A percentile compares a stretch with the other conserved stretches of the same genome.
Conservation (phyloP, 768 basidiomycete species). For the Suillus fuscotomentosus region DNA sequence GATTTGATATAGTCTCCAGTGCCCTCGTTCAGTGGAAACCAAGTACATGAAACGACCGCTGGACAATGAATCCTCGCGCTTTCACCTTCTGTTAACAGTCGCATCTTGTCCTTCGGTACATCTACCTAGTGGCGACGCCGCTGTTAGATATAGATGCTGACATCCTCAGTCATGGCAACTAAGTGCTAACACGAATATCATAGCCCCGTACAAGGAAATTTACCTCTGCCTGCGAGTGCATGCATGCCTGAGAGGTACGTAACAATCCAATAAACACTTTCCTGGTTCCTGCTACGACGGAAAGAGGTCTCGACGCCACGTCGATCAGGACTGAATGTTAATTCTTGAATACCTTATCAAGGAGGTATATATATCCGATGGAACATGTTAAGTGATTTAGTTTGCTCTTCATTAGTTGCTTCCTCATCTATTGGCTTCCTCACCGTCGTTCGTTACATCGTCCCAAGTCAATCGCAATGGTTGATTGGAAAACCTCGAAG, state of each 20-base stretch:
- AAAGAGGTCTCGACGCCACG: not conserved
- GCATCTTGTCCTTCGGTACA: not conserved
- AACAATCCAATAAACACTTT: not conserved
- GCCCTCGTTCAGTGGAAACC: not conserved
- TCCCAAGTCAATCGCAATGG: slow-evolving; percentile 17
- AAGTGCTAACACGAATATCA: not conserved
- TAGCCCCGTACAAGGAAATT: not conserved
- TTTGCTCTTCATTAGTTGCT: not conserved
- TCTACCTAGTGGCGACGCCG: not conserved
- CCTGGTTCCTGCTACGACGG: not conserved
- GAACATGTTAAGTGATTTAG: not conserved
- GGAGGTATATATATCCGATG: not conserved
- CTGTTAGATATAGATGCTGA: not conserved
- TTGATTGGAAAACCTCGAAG: slow-evolving; percentile 23
- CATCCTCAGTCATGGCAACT: slow-evolving; percentile 1
- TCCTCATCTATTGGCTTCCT: not conserved
- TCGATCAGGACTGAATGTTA: not conserved
- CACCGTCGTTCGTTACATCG: slow-evolving; percentile 7
- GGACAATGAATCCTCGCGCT: not conserved
- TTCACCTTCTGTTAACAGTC: not conserved
- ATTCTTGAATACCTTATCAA: not conserved
- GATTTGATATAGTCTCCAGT: not conserved
- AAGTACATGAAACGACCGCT: not conserved
- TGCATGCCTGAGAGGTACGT: not conserved
- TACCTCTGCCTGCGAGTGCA: not conserved